Evolutionary conservation across 2,329 filamentous ascomycete genomes (phyloP).

Genomic region (Lachnellula hyalina): DNA sequence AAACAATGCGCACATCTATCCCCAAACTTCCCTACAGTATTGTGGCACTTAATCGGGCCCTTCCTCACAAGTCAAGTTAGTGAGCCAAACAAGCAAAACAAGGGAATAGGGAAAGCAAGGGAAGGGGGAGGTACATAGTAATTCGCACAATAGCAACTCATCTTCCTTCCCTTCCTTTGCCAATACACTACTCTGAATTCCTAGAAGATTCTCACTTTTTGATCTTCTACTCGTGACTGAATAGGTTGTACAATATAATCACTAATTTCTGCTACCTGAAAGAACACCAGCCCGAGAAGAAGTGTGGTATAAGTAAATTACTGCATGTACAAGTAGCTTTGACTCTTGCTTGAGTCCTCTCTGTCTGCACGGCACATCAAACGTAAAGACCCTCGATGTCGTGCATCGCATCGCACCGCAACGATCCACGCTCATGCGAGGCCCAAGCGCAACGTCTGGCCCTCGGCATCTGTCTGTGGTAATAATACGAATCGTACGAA

Average conservation of each 20-base stretch:
- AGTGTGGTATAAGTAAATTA: background rate
- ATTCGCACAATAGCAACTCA: constrained; percentile 36
- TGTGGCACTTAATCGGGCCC: constrained; percentile 36
- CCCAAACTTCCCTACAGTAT: constrained; percentile 34
- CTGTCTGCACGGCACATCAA: background rate
- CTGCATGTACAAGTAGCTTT: background rate
- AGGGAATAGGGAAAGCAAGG: background rate
- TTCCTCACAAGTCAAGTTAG: constrained; percentile 9
- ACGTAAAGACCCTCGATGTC: background rate
- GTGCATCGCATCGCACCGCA: background rate
- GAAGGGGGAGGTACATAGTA: constrained; percentile 31
- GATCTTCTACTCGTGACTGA: no score
- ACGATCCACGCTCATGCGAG: background rate
- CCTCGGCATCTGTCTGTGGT: no score
- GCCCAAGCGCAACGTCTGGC: background rate
- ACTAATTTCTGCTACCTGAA: background rate
- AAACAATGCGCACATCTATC: constrained; percentile 35
- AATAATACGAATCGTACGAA: no score
- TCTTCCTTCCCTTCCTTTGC: constrained; percentile 2
- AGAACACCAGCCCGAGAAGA: background rate
- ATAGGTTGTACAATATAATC: background rate
- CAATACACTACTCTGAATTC: no score
- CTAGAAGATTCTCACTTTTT: no score
- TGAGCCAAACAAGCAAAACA: constrained; percentile 13
- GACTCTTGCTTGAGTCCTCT: background rate